A percentile compares a stretch with the other conserved stretches of the same genome.
Evolutionary conservation across 306 rosid species (phyloP).

Genomic region (Quercus cerris): DNA sequence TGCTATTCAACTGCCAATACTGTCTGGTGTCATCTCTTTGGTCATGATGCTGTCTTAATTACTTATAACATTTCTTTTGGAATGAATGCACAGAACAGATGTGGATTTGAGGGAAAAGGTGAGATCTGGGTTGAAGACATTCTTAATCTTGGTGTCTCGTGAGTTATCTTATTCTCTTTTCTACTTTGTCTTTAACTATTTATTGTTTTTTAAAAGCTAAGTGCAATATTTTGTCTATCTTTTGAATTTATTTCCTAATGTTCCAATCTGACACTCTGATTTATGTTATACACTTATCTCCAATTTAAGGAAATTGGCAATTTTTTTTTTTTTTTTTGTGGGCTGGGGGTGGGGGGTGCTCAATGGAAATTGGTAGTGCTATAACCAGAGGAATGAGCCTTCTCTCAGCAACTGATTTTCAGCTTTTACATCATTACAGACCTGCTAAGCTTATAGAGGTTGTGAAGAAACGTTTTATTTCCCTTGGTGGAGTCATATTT

Average conservation of each 20-base stretch:
- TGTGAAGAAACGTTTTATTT: constrained; percentile 70
- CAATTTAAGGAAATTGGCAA: background rate
- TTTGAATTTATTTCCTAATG: background rate
- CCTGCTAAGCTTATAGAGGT: constrained; percentile 77
- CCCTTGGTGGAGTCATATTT: constrained; percentile 77
- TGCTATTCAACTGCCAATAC: background rate
- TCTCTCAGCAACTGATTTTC: constrained; percentile 11
- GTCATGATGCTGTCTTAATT: constrained; percentile 5
- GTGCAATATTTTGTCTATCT: background rate
- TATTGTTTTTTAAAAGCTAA: background rate
- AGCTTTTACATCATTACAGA: constrained; percentile 41
- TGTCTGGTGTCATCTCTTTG: constrained; percentile 5
- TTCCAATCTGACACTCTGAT: background rate
- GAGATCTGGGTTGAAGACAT: constrained; percentile 93
- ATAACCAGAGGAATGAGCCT: background rate
- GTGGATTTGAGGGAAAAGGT: constrained; percentile 90
- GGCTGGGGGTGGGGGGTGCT: too few species aligned
- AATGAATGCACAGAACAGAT: constrained; percentile 74
- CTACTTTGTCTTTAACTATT: background rate
- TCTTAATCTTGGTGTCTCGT: constrained; percentile 95
- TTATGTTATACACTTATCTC: background rate
- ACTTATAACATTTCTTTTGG: constrained; percentile 8
- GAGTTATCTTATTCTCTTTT: constrained; percentile 35
- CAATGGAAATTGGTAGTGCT: constrained; percentile 4
- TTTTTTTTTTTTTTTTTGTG: too few species aligned